phyloP scores from a whole-genome alignment of 140 eudicot species.

The Oenanthe javanica region DNA sequence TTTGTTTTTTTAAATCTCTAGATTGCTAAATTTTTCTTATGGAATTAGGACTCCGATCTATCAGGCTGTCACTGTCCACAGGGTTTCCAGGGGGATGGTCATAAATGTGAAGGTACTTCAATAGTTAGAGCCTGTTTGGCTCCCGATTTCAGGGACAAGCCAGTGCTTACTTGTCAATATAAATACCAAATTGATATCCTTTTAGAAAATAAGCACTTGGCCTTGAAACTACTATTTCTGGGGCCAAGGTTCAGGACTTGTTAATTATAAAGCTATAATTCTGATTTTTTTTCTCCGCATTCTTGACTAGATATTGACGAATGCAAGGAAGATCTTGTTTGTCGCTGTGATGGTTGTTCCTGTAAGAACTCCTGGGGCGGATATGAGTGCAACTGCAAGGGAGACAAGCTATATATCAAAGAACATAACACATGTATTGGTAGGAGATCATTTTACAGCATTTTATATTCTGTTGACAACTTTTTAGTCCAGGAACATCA shows the following conservation, averaged over 20 bases:
- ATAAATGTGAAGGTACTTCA: constrained; percentile 54
- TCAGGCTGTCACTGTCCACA: constrained; percentile 80
- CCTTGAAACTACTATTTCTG: not conserved
- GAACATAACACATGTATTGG: constrained; percentile 87
- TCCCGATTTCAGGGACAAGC: not conserved
- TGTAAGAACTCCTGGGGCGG: constrained; percentile 89
- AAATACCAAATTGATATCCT: not conserved
- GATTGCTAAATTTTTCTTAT: not conserved
- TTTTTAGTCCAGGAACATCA: not conserved
- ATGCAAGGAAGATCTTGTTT: constrained; percentile 57
- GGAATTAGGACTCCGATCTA: constrained; percentile 44
- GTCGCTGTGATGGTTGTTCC: constrained; percentile 71
- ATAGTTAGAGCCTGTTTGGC: not conserved
- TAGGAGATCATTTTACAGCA: constrained; percentile 17
- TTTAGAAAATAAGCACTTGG: not conserved
- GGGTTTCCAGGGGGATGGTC: constrained; percentile 85
- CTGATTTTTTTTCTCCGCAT: not conserved
- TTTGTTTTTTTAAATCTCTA: not conserved
- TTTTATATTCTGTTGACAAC: not conserved
- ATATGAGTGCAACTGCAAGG: constrained; percentile 71
- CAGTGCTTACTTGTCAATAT: not conserved
- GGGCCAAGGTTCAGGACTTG: not conserved
- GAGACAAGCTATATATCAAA: constrained; percentile 57
- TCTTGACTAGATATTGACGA: constrained; percentile 59
- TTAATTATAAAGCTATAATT: not conserved